These are phyloP conservation scores for Termitomyces sp. DNA, from an alignment of 768 basidiomycete genomes.

Conservation along the genomic window DNA sequence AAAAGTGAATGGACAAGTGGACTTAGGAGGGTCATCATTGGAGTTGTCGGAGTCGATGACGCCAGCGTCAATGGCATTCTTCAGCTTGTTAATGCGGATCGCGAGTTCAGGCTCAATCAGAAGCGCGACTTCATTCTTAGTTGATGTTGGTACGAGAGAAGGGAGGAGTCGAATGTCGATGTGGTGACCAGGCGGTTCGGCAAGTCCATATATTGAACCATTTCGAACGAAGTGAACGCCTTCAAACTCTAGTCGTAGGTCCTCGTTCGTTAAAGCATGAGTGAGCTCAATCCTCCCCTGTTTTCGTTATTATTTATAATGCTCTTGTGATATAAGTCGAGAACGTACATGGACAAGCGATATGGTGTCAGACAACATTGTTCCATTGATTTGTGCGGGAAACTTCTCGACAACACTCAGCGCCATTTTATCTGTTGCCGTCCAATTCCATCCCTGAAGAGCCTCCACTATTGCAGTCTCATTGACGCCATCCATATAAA, in stretches of 20 bases:
- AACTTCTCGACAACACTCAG: constrained; percentile 64
- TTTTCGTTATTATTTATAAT: constrained; percentile 2
- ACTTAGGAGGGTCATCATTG: constrained; percentile 38
- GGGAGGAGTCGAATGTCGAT: constrained; percentile 68
- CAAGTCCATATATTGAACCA: constrained; percentile 75
- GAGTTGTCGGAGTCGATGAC: constrained; percentile 49
- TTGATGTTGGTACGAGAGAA: constrained; percentile 51
- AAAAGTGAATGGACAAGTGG: constrained; percentile 61
- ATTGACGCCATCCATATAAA: constrained; percentile 46
- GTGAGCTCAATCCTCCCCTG: constrained; percentile 74
- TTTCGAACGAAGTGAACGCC: constrained; percentile 71
- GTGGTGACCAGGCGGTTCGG: constrained; percentile 48
- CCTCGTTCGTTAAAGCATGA: constrained; percentile 44
- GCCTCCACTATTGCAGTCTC: constrained; percentile 43
- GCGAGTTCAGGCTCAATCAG: constrained; percentile 57
- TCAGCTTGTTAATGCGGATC: constrained; percentile 53
- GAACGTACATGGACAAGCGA: constrained; percentile 62
- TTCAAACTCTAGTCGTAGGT: constrained; percentile 67
- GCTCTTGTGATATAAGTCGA: not conserved
- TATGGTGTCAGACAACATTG: constrained; percentile 34
- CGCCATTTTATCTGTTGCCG: constrained; percentile 52
- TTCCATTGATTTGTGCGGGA: constrained; percentile 31
- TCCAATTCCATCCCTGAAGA: constrained; percentile 68
- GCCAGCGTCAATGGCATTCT: constrained; percentile 61
- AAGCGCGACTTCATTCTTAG: constrained; percentile 53